phyloP scores from a whole-genome alignment of 352 stramenopile species.

The Phytophthora vignae region DNA sequence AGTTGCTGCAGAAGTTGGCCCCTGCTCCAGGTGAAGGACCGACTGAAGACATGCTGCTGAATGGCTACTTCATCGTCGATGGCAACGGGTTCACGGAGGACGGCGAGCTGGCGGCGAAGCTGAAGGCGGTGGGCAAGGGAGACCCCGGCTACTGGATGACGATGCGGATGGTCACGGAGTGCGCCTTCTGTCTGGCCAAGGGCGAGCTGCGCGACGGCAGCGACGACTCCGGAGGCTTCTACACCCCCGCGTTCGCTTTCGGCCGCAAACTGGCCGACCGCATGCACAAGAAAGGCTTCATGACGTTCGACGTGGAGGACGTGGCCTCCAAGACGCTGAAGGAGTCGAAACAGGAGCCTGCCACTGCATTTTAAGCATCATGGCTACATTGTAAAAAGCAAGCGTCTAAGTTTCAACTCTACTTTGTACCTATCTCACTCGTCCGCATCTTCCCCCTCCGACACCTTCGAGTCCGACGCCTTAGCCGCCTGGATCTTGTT shows the following conservation, averaged over 20 bases:
- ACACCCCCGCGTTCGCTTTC: slow-evolving; percentile 50
- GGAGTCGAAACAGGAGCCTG: slow-evolving; percentile 6
- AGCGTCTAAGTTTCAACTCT: background rate
- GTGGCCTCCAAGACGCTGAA: slow-evolving; percentile 2
- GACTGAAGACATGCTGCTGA: slow-evolving; percentile 63
- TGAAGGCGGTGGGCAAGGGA: slow-evolving; percentile 26
- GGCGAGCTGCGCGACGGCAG: slow-evolving; percentile 27
- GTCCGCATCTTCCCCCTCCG: slow-evolving; percentile 5
- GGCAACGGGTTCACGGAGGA: slow-evolving; percentile 47
- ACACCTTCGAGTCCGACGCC: slow-evolving; percentile 13
- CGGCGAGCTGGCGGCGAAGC: slow-evolving; percentile 34
- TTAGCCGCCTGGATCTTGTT: slow-evolving; percentile 48
- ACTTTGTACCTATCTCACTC: slow-evolving; percentile 11
- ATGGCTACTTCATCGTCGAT: slow-evolving; percentile 69
- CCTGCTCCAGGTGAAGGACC: slow-evolving; percentile 77
- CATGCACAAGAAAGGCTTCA: slow-evolving; percentile 49
- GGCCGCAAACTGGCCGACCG: slow-evolving; percentile 44
- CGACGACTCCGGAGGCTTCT: slow-evolving; percentile 42
- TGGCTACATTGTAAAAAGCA: background rate
- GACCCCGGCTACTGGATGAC: slow-evolving; percentile 56
- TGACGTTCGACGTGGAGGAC: slow-evolving; percentile 41
- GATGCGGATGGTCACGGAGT: slow-evolving; percentile 50
- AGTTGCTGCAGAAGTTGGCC: slow-evolving; percentile 63
- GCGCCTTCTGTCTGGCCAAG: slow-evolving; percentile 48
- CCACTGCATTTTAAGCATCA: slow-evolving; percentile 17